Evolutionary conservation across 495 filamentous ascomycete species (phyloP).

Genomic region (Aspergillus baeticus): DNA sequence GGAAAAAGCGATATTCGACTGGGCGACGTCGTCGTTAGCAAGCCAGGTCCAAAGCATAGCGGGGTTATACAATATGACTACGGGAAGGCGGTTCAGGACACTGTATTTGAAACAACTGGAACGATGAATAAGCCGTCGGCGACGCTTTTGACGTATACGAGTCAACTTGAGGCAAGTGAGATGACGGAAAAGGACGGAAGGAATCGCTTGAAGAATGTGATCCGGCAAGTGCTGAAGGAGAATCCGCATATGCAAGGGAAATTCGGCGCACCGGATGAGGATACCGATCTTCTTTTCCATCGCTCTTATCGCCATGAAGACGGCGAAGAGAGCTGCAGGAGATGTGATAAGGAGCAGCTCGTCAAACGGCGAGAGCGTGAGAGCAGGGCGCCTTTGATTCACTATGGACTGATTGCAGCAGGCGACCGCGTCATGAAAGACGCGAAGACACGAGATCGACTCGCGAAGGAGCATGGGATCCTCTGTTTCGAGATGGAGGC

Average conservation of each 20-base stretch:
- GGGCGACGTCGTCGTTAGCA: constrained; percentile 37
- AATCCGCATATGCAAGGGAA: constrained; percentile 21
- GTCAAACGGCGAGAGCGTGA: constrained; percentile 11
- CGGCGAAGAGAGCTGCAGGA: neutral
- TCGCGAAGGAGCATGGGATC: constrained; percentile 22
- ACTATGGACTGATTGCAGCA: constrained; percentile 19
- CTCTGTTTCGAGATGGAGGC: constrained; percentile 37
- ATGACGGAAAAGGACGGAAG: constrained; percentile 4
- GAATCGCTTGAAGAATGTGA: constrained; percentile 11
- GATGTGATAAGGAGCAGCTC: constrained; percentile 6
- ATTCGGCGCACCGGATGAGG: constrained; percentile 8
- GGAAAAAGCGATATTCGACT: constrained; percentile 28
- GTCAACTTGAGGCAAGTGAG: constrained; percentile 21
- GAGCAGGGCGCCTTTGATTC: constrained; percentile 7
- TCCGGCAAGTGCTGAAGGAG: constrained; percentile 17
- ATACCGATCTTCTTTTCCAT: constrained; percentile 27
- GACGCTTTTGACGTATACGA: constrained; percentile 22
- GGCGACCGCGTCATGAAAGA: constrained; percentile 19
- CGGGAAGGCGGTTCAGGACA: constrained; percentile 30
- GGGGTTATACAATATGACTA: constrained; percentile 38
- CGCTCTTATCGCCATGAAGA: constrained; percentile 23
- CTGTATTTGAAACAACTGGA: neutral
- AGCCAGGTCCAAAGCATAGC: constrained; percentile 14
- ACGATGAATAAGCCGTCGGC: constrained; percentile 21
- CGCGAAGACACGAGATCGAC: constrained; percentile 7